These are phyloP conservation scores for Aspergillus novofumigatus DNA, from an alignment of 2,329 filamentous ascomycete genomes.

Conservation along the genomic window DNA sequence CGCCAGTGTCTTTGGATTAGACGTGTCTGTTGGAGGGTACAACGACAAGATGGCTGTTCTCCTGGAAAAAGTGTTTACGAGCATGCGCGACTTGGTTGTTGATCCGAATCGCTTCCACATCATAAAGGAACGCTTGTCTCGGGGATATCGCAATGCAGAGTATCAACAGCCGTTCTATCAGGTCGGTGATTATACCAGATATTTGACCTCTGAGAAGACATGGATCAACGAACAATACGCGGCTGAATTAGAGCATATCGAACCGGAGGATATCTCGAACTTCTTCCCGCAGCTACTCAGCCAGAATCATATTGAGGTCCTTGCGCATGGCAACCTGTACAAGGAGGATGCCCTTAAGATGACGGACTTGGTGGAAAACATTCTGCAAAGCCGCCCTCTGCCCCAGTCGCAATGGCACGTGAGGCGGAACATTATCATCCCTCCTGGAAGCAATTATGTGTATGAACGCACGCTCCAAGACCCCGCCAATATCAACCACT, in stretches of 20 bases:
- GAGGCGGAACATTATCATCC: slow-evolving; percentile 70
- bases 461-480: slow-evolving; percentile 80
- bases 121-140: slow-evolving; percentile 75
- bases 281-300: slow-evolving; percentile 78
- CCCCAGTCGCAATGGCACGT: slow-evolving; percentile 77
- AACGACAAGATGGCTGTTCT: slow-evolving; percentile 94
- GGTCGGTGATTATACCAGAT: slow-evolving; percentile 75
- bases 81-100: slow-evolving; percentile 78
- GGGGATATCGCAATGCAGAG: slow-evolving; percentile 80
- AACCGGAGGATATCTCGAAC: slow-evolving; percentile 65
- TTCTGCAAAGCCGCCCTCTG: slow-evolving; percentile 67
- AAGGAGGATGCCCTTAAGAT: slow-evolving; percentile 87
- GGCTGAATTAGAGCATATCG: slow-evolving; percentile 70
- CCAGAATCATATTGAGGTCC: slow-evolving; percentile 81
- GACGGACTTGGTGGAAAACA: slow-evolving; percentile 75
- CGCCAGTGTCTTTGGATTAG: slow-evolving; percentile 67
- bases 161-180: slow-evolving; percentile 87
- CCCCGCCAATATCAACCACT: slow-evolving; percentile 83
- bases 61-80: slow-evolving; percentile 79
- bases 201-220: slow-evolving; percentile 71
- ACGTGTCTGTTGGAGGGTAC: slow-evolving; percentile 79
- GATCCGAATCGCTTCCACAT: slow-evolving; percentile 86
- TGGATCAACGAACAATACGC: slow-evolving; percentile 78
- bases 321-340: slow-evolving; percentile 89
- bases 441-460: slow-evolving; percentile 75